Conservation (phyloP, 306 rosid genomes). For the Vigna hirtella region DNA sequence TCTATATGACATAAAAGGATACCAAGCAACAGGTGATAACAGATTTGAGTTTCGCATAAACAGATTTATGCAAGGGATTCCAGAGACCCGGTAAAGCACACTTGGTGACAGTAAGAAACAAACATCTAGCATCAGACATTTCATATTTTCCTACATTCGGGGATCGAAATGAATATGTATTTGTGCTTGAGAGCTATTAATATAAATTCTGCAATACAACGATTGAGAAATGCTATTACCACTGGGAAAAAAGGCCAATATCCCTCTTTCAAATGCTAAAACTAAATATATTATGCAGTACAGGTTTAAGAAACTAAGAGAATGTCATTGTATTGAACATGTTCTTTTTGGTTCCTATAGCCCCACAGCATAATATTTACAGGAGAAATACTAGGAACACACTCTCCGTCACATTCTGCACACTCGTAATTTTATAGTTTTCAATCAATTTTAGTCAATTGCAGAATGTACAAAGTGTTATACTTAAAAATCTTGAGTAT, state of each 20-base stretch:
- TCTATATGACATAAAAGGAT: neutral
- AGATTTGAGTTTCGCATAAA: neutral
- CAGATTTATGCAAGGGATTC: neutral
- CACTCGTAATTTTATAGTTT: neutral
- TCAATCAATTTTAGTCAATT: neutral
- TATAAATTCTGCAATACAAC: conserved; percentile 1
- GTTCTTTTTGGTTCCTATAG: neutral
- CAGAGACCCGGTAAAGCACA: neutral
- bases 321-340: conserved; percentile 1
- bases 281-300: neutral
- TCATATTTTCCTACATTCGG: neutral
- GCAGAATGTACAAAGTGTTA: neutral
- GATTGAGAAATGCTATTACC: neutral
- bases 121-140: conserved; percentile 6
- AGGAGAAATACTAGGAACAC: neutral
- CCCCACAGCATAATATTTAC: neutral
- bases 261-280: conserved; percentile 23
- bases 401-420: too few species aligned
- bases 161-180: neutral
- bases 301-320: neutral
- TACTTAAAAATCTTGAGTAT: too few species aligned
- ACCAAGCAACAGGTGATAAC: neutral
- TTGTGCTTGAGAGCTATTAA: neutral
- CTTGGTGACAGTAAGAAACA: neutral
- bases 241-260: neutral